Conservation (phyloP, 2,329 filamentous ascomycete genomes). For the Diaporthe longicolla region DNA sequence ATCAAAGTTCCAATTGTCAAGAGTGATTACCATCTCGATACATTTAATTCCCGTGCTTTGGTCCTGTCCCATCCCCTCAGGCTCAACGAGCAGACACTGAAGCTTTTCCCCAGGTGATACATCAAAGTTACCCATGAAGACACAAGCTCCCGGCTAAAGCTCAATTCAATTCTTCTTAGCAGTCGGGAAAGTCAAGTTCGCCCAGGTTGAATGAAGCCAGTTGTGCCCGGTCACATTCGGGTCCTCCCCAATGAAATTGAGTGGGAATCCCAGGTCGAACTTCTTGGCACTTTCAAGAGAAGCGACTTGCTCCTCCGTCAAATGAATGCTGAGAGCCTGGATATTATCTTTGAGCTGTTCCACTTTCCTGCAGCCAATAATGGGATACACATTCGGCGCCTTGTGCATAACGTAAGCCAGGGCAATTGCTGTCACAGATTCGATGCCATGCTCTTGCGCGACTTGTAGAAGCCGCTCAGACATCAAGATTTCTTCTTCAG, state of each 20-base stretch:
- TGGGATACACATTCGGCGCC: conserved; percentile 21
- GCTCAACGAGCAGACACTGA: no score
- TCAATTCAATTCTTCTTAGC: no score
- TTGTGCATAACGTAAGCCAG: conserved; percentile 27
- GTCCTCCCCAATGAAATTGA: conserved; percentile 2
- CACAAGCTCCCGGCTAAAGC: no score
- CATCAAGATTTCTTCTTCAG: conserved; percentile 12
- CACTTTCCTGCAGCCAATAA: conserved; percentile 19
- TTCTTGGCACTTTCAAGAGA: conserved; percentile 39
- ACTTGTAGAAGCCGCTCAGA: conserved; percentile 18
- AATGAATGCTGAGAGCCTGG: conserved; percentile 39
- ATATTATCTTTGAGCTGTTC: conserved; percentile 33
- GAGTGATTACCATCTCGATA: no score
- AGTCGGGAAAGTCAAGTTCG: not conserved
- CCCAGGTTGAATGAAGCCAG: conserved; percentile 20
- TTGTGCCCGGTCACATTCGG: conserved; percentile 48
- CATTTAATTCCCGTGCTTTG: no score
- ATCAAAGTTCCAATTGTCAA: no score
- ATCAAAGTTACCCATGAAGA: no score
- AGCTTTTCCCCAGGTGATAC: no score
- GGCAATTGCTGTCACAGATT: conserved; percentile 20
- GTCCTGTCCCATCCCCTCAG: no score
- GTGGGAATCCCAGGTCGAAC: conserved; percentile 17
- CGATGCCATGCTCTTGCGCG: conserved; percentile 8
- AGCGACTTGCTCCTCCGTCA: conserved; percentile 43